Percentiles rank a stretch among this genome's conserved stretches.
phyloP scores from a whole-genome alignment of 2,329 filamentous ascomycete species.

The Dactylonectria estremocensis region DNA sequence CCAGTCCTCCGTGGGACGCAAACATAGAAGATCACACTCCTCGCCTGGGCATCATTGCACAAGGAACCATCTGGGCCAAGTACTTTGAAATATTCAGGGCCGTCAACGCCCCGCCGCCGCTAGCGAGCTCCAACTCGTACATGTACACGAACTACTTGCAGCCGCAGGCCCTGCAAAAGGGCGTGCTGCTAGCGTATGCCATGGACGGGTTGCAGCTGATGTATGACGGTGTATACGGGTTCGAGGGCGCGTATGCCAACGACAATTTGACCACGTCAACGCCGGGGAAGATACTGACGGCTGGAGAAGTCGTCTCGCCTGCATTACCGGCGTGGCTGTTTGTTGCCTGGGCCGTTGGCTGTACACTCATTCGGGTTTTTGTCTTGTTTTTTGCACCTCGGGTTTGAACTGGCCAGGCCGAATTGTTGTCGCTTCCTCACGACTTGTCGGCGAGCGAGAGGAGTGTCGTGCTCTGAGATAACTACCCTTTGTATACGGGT shows the following conservation, averaged over 20 bases:
- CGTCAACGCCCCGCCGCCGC: neutral
- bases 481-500: too few species aligned
- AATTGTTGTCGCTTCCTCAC: neutral
- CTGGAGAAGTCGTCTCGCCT: neutral
- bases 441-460: too few species aligned
- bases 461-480: too few species aligned
- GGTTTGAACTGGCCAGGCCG: neutral
- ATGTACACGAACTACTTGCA: constrained; percentile 1
- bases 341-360: neutral
- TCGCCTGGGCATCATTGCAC: neutral
- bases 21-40: neutral
- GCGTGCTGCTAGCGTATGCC: constrained; percentile 1
- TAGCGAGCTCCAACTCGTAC: neutral
- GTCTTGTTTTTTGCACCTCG: neutral
- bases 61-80: neutral
- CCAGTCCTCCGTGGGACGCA: too few species aligned
- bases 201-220: constrained; percentile 15
- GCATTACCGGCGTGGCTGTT: neutral
- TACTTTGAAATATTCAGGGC: constrained; percentile 1
- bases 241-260: constrained; percentile 11
- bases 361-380: neutral
- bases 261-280: constrained; percentile 15
- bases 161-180: neutral
- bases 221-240: constrained; percentile 14
- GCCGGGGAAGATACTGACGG: constrained; percentile 9